phyloP scores from a whole-genome alignment of 129 eudicot species.

The Ambrosia trifida region DNA sequence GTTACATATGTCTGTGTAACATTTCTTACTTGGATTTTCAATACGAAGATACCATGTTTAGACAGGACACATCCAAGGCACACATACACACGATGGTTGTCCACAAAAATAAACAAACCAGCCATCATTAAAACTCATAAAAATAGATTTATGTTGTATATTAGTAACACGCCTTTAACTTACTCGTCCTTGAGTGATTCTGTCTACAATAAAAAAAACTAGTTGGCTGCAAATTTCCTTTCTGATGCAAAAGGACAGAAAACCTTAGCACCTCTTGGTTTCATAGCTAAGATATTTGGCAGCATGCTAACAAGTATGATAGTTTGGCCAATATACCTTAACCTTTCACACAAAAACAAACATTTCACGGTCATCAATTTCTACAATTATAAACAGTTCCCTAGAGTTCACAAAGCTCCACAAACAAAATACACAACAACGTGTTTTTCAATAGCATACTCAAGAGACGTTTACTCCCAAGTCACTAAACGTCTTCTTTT shows the following conservation, averaged over 20 bases:
- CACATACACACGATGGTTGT: background rate
- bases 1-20: background rate
- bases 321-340: background rate
- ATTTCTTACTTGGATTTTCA: background rate
- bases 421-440: background rate
- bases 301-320: background rate
- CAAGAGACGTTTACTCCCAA: background rate
- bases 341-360: background rate
- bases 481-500: background rate
- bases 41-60: background rate
- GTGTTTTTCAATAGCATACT: background rate
- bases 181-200: too few relatives aligned
- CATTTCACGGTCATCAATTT: background rate
- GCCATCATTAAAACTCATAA: too few relatives aligned
- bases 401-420: background rate
- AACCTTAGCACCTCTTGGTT: background rate
- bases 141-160: too few relatives aligned
- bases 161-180: too few relatives aligned
- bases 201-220: too few relatives aligned
- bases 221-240: background rate
- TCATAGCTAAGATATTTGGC: slow-evolving; percentile 3
- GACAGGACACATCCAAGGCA: background rate
- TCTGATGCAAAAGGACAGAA: background rate
- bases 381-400: background rate
- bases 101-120: too few relatives aligned